A percentile compares a stretch with the other conserved stretches of the same genome.
These are phyloP conservation scores for Phascolomyces articulosus DNA, from an alignment of 371 early-diverging fungal genomes.

Conservation along the genomic window DNA sequence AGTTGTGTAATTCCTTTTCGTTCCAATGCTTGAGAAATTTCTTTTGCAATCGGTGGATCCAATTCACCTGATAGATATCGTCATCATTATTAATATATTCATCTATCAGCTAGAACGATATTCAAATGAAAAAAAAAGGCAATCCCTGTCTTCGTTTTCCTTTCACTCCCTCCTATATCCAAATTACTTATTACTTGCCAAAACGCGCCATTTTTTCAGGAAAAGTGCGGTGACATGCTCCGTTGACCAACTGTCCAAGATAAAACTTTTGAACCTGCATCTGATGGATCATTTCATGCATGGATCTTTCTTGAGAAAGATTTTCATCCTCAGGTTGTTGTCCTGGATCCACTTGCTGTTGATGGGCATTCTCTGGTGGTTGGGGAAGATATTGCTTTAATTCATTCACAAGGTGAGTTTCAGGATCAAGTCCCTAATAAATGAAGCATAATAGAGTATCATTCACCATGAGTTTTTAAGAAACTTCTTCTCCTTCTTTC, in stretches of 20 bases:
- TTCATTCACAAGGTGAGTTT: not conserved
- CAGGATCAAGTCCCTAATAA: slow-evolving; percentile 3
- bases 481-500: too few relatives aligned
- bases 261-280: slow-evolving; percentile 33
- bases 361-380: not conserved
- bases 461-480: too few relatives aligned
- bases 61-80: slow-evolving; percentile 21
- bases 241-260: slow-evolving; percentile 27
- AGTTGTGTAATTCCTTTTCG: slow-evolving; percentile 45
- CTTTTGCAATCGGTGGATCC: slow-evolving; percentile 16
- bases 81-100: too few relatives aligned
- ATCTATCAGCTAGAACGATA: too few relatives aligned
- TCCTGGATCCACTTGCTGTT: not conserved
- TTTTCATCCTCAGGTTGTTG: not conserved
- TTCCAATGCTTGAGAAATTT: slow-evolving; percentile 29
- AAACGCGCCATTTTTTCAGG: slow-evolving; percentile 24
- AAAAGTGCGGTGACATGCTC: slow-evolving; percentile 15
- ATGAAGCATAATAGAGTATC: too few relatives aligned
- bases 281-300: slow-evolving; percentile 20
- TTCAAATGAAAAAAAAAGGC: too few relatives aligned
- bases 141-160: not conserved
- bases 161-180: not conserved
- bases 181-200: slow-evolving; percentile 20
- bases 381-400: not conserved
- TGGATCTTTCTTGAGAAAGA: not conserved